Percentiles rank a stretch among this genome's conserved stretches.
phyloP scores from a whole-genome alignment of 2,329 filamentous ascomycete species.

The Alternaria ventricosa region DNA sequence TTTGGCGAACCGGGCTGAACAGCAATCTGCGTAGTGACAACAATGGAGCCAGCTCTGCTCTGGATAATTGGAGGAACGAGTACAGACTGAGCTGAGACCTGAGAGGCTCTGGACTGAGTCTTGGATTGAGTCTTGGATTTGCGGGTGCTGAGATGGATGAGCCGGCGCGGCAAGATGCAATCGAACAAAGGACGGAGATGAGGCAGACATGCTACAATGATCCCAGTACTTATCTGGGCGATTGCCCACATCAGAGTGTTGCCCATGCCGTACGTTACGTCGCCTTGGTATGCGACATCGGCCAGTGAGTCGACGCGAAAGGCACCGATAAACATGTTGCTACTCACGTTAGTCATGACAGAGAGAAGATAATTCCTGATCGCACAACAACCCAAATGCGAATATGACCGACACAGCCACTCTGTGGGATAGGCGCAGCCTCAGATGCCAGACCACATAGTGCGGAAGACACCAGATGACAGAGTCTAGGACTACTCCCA shows the following conservation, averaged over 20 bases:
- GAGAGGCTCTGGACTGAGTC: not conserved
- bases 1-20: constrained; percentile 7
- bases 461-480: constrained; percentile 34
- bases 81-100: not conserved
- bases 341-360: constrained; percentile 13
- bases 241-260: constrained; percentile 26
- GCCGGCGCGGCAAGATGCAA: constrained; percentile 14
- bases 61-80: not conserved
- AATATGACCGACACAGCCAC: constrained; percentile 33
- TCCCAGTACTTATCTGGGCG: constrained; percentile 30
- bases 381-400: constrained; percentile 30
- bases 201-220: constrained; percentile 33
- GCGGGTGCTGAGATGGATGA: constrained; percentile 14
- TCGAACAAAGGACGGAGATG: constrained; percentile 35
- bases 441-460: constrained; percentile 33
- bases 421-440: constrained; percentile 29
- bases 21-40: constrained; percentile 29
- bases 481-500: constrained; percentile 25
- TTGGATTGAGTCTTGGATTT: not conserved
- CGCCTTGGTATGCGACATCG: constrained; percentile 5
- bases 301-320: constrained; percentile 17
- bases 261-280: constrained; percentile 25
- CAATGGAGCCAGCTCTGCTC: constrained; percentile 15
- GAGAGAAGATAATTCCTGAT: not conserved
- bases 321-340: constrained; percentile 25